Evolutionary conservation across 768 basidiomycete species (phyloP).

Genomic region (Russula sp.): DNA sequence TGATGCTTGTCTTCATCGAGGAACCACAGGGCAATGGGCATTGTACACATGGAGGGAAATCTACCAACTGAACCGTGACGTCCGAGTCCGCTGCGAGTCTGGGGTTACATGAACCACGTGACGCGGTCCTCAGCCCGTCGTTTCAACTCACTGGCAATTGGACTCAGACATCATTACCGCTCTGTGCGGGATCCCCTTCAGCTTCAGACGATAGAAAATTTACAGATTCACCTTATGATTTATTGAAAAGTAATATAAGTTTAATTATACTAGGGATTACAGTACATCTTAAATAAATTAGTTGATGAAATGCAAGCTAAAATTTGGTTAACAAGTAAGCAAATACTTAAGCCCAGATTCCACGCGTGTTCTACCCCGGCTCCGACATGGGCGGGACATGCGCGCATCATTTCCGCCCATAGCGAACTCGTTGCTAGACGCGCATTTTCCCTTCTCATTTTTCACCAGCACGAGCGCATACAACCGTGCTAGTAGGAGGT

Average conservation of each 20-base stretch:
- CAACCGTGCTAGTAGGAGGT: slow-evolving; percentile 6
- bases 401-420: neutral
- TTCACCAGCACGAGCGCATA: neutral
- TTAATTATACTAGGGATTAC: no score
- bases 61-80: no score
- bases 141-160: no score
- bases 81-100: no score
- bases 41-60: no score
- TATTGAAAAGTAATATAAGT: no score
- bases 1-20: neutral
- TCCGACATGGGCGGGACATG: neutral
- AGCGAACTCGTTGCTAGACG: neutral
- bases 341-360: slow-evolving; percentile 14
- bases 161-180: neutral
- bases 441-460: neutral
- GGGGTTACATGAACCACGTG: no score
- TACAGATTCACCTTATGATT: no score
- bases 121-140: no score
- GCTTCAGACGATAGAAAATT: no score
- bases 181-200: neutral
- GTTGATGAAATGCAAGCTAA: neutral
- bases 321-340: slow-evolving; percentile 3
- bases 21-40: no score
- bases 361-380: neutral
- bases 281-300: no score